phyloP scores from a whole-genome alignment of 495 filamentous ascomycete species.

The Trichoderma virens region DNA sequence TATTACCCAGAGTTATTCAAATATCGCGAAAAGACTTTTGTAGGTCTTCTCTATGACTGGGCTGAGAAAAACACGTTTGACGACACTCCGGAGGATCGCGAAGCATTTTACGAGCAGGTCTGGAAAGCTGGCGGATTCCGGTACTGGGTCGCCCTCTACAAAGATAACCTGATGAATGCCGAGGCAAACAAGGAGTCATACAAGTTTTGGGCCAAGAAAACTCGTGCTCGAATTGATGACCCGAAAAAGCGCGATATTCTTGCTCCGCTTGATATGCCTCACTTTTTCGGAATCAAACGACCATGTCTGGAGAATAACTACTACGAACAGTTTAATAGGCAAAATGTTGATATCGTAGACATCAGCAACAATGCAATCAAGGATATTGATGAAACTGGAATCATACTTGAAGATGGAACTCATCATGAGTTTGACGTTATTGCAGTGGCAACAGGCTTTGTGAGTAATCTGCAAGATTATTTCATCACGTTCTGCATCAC shows the following conservation, averaged over 20 bases:
- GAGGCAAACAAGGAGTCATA: conserved; percentile 39
- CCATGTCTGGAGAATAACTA: conserved; percentile 42
- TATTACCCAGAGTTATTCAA: conserved; percentile 40
- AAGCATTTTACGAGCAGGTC: conserved; percentile 37
- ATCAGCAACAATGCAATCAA: conserved; percentile 35
- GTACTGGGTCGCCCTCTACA: conserved; percentile 43
- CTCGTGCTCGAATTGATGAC: conserved; percentile 38
- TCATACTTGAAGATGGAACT: conserved; percentile 32
- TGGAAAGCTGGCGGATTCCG: conserved; percentile 45
- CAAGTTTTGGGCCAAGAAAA: conserved; percentile 36
- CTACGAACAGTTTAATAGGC: conserved; percentile 44
- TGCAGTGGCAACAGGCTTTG: conserved; percentile 50
- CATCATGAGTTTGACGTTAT: conserved; percentile 44
- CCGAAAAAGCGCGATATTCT: conserved; percentile 39
- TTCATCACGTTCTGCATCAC: background rate
- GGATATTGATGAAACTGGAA: conserved; percentile 32
- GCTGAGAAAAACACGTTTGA: conserved; percentile 34
- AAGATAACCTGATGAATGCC: conserved; percentile 39
- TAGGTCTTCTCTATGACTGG: conserved; percentile 40
- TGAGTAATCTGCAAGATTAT: background rate
- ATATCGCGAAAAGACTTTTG: conserved; percentile 37
- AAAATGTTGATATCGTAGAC: conserved; percentile 43
- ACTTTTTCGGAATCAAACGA: conserved; percentile 44
- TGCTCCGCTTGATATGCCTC: conserved; percentile 30
- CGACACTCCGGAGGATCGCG: conserved; percentile 39